These are phyloP conservation scores for Pseudocercospora fijiensis DNA, from an alignment of 2,329 filamentous ascomycete genomes.

Conservation along the genomic window DNA sequence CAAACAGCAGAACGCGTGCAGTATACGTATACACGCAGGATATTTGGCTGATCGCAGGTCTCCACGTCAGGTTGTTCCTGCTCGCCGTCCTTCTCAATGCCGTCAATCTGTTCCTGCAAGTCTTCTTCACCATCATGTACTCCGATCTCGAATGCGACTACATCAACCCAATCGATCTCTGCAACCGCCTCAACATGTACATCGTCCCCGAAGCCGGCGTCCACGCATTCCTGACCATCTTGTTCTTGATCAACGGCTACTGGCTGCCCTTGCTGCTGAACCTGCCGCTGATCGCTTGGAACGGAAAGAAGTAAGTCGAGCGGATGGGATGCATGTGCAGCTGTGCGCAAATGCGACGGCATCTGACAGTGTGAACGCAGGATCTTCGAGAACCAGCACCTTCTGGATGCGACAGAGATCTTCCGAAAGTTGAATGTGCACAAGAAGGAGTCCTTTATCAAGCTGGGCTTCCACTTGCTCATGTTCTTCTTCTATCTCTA, in stretches of 20 bases:
- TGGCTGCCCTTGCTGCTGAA: constrained; percentile 93
- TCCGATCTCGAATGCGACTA: constrained; percentile 99
- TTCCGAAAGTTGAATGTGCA: constrained; percentile 99
- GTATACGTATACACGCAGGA: constrained; percentile 11
- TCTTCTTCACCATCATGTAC: constrained; percentile 99
- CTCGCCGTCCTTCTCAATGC: constrained; percentile 98
- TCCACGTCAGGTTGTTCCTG: constrained; percentile 72
- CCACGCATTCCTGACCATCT: constrained; percentile 89
- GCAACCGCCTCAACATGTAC: constrained; percentile 99
- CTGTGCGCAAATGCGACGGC: background rate
- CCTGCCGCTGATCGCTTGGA: constrained; percentile 86
- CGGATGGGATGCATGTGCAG: background rate
- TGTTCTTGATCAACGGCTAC: constrained; percentile 98
- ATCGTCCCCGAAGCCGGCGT: constrained; percentile 98
- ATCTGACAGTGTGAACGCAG: constrained; percentile 53
- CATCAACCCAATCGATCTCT: constrained; percentile 99
- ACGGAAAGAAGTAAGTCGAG: constrained; percentile 86
- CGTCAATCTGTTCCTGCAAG: constrained; percentile 98
- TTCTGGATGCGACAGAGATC: constrained; percentile 96
- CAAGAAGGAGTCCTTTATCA: constrained; percentile 99
- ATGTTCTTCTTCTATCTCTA: constrained; percentile 99
- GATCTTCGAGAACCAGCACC: constrained; percentile 94
- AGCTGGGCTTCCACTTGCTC: constrained; percentile 95
- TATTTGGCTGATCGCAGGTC: constrained; percentile 11
- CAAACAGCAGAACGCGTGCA: constrained; percentile 4